Base-by-base conservation (phyloP, 495 filamentous ascomycete genomes). In the Immersiella caudata region DNA sequence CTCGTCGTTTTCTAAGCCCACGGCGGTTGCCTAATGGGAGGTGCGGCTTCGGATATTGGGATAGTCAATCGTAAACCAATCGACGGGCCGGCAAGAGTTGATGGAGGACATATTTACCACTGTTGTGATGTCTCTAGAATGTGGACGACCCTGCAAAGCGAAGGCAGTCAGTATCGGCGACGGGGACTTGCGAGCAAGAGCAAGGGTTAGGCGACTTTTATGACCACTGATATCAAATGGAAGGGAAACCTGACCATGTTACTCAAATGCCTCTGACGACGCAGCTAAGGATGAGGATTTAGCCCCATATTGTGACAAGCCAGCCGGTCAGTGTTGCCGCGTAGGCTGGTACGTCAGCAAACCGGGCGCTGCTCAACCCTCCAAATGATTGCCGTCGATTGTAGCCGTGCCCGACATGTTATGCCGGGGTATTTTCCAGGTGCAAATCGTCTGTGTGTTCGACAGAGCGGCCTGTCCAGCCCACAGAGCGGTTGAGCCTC, bases 1-100 rank as follows among this genome's bases (percentile, higher is more conserved):
- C 84, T 98, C 65, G 84, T 94, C 68, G 93, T 91, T 80, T 77
- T 76, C 66, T 83, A 74, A 58, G 65, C 49, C 5, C n/a, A 21
- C 20, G 18, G 22, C 18, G 22, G 1, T 16, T 21, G 36, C 11
- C 27, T 8, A 8, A 33, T 4, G 8, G 35, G 29, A 35, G 33
- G n/a, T 59, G 26, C n/a, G 27, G 14, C 16, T 62, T 26, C 2
- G 33, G 4, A 22, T 20, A 11, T 24, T 49, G 59, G 33, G 9
- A 40, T 20, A 62, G 40, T 62, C 36, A 35, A 24, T 33, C 20
- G 49, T 25, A 46, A 49, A 49, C 59, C 36, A 35, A 20, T 62
- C 36, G 59, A 22, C 49, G 33, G 18, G 52, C 9, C 7, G 52
- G 52, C 9, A n/a, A n/a, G 16, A 46, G 21, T 7, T 62, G 24